Base-by-base conservation (phyloP, 768 basidiomycete species). In the Lentinula sp. region DNA sequence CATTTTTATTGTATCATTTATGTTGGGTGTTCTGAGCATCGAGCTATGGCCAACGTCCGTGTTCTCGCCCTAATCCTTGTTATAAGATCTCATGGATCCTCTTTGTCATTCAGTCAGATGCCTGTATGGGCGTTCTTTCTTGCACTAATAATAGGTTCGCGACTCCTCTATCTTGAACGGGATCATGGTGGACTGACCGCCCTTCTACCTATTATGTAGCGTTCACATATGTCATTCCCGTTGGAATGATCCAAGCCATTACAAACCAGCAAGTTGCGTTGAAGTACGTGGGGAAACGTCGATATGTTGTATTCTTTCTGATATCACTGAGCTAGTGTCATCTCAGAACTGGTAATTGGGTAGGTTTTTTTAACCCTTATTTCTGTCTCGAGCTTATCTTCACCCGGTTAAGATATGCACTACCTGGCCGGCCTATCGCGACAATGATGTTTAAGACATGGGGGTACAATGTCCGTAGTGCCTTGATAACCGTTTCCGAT, bases 181-280 rank as follows among this genome's bases (percentile, higher is more conserved):
- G 20, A 28, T 32, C 36, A 5, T 41, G n/a, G 12, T 23, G 4
- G 16, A 6, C 57, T 10, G 6, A 42, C 13, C 0, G 28, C 3
- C 0, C 2, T 20, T 12, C 23, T 37, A 43, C 13, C 35, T 39
- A 9, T 43, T 10, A 15, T 43, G 12, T 23, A 60, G 60, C 60
- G 28, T 56, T 61, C 33, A 36, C 39, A n/a, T 61, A 55, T 55
- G 45, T 49, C 18, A 56, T 61, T 41, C 60, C 60, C 18, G 33
- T 61, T 23, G 77, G 77, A 64, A 85, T 90, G 82, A 90, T 92
- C 62, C 85, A 90, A 66, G 88, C 89, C 1, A 83, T 91, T 64
- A 92, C 90, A 35, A 92, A 92, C 70, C 85, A 88, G 66, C 87
- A 90, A 71, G 78, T 91, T 59, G 88, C 68, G 41, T 69, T 81